Evolutionary conservation across 805 yeast genomes (phyloP), one percentile per base, ranked within the genome.

Genomic region (Kodamaea neixiangensis): DNA sequence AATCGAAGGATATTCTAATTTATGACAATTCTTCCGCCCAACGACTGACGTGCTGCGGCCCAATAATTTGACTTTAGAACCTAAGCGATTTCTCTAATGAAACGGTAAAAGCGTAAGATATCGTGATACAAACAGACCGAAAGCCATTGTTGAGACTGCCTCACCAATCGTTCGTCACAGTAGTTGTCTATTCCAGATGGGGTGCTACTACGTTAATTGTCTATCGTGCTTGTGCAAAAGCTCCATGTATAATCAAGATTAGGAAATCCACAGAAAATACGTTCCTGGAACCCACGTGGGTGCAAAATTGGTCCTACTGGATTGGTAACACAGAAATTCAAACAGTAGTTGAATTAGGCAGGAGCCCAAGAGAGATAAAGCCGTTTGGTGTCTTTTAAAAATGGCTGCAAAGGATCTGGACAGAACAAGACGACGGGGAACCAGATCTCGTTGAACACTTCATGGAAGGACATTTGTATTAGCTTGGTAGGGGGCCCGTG

Each of bases 221-320:
- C 31, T 9, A 25, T 25, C 13, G 13, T 7, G 31, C 7, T 25
- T 25, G 31, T 25, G 31, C 10, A 9, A 25, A 3, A 9, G 11
- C 31, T 25, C 31, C 31, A 9, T 13, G 7, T 25, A 7, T 25
- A 25, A 25, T 25, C 31, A 25, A 25, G 31, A 25, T 25, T 25
- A 25, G 31, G 31, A 10, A 25, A 25, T 25, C 31, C 11, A 3
- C 31, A 25, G 31, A 25, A 25, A 25, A 25, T 25, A 25, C 10
- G 31, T 25, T 25, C 25, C 14, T 21, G 20, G 10, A 2, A 5
- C 48, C 48, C 48, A 45, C 48, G 48, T 45, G 48, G 47, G 47
- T 44, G 47, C 47, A 44, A 44, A 44, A 19, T n/a, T 11, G 13
- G 7, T 7, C 1, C 19, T 10, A n/a, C 4, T 7, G n/a, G n/a